Evolutionary conservation across 805 yeast species (phyloP).

Genomic region (Zygoascus flipseniorum): DNA sequence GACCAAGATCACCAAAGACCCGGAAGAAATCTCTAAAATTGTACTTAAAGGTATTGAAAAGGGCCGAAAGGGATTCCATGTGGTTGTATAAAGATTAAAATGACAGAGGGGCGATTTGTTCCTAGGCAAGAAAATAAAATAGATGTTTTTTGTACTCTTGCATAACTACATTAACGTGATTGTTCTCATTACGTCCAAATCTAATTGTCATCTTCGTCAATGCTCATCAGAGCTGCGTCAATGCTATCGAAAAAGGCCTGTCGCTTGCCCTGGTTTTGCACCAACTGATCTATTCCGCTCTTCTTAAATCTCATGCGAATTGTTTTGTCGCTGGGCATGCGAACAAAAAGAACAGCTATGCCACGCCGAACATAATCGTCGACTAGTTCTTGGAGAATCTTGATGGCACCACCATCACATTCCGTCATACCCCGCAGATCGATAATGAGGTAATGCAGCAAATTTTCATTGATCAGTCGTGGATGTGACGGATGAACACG

Average conservation of each 20-base stretch:
- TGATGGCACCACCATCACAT: constrained; percentile 74
- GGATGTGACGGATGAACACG: constrained; percentile 71
- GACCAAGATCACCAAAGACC: constrained; percentile 78
- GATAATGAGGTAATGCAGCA: constrained; percentile 53
- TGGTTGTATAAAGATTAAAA: constrained; percentile 26
- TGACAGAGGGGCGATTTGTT: no score
- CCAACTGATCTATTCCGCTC: constrained; percentile 46
- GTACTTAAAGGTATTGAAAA: constrained; percentile 58
- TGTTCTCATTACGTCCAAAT: no score
- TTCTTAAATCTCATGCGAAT: constrained; percentile 43
- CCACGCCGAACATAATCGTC: constrained; percentile 42
- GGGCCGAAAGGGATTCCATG: constrained; percentile 59
- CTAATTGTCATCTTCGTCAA: constrained; percentile 11
- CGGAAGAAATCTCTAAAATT: constrained; percentile 69
- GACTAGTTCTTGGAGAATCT: constrained; percentile 57
- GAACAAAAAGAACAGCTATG: constrained; percentile 50
- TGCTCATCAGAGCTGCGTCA: constrained; percentile 42
- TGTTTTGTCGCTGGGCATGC: constrained; percentile 42
- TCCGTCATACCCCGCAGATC: constrained; percentile 77
- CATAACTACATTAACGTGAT: no score
- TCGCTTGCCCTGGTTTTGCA: constrained; percentile 25
- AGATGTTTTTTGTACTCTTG: no score
- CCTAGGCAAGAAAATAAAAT: no score
- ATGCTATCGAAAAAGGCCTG: constrained; percentile 39
- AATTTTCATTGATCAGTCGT: constrained; percentile 34